Evolutionary conservation across 1,139 yeast genomes (phyloP), one percentile per base, ranked within the genome.

Genomic region (Pneumocystis carinii): DNA sequence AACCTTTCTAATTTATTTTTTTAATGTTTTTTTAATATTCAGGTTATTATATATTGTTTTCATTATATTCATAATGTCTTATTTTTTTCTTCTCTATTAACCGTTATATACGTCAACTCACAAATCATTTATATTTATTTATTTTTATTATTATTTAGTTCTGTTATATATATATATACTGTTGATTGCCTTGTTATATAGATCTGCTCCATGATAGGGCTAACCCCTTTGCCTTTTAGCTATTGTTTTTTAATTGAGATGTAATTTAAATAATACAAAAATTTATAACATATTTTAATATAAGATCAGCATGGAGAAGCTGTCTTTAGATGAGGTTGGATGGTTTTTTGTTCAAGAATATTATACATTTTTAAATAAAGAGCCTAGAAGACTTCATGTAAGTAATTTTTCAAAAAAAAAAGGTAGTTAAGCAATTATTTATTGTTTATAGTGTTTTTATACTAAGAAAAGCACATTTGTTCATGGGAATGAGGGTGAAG

Each of bases 271-370:
- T 24, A 17, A 48, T 24, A 24, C 27, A 48, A 48, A 32, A 48
- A 48, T 24, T 24, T 48, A 10, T 24, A 48, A 48, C n/a, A 48
- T 48, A n/a, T 24, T 48, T 24, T 32, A 32, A 32, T 32, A 32
- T 1, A 48, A 24, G 15, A 8, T 48, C 14, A 24, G 12, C n/a
- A 48, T 55, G 41, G 66, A 62, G 27, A 66, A 63, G 38, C 63
- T 68, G n/a, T 63, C 67, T 29, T 65, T 68, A 62, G 68, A 68
- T 62, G 76, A 73, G 63, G 71, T 75, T 59, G 77, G 76, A 27
- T 76, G 78, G 78, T 69, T 74, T 63, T 76, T 77, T 68, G 76
- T 75, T 29, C 73, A 75, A 66, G 72, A 73, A 66, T 77, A 76
- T 69, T 77, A 77, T 67, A 70, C 76, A 19, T 67, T 68, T 62